phyloP scores from a whole-genome alignment of 2,329 filamentous ascomycete species.

The Teratosphaeria nubilosa region DNA sequence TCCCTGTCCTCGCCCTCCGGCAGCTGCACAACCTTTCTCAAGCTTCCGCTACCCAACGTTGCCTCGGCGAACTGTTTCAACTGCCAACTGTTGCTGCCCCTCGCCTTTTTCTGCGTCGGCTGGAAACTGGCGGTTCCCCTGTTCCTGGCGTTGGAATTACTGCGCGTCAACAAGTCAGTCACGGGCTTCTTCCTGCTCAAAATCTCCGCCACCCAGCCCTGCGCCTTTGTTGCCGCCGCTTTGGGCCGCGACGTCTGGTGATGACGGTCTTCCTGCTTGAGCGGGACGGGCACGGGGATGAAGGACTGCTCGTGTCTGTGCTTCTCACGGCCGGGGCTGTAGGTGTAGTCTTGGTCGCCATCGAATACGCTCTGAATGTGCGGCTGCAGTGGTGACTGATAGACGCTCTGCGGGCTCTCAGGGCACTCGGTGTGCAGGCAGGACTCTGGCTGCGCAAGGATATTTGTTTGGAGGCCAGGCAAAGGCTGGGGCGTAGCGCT shows the following conservation, averaged over 20 bases:
- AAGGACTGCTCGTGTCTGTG: neutral
- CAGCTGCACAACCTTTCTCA: slow-evolving; percentile 92
- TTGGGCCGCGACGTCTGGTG: slow-evolving; percentile 12
- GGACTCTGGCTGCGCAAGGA: slow-evolving; percentile 33
- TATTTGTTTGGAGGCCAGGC: slow-evolving; percentile 33
- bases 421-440: slow-evolving; percentile 18
- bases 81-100: slow-evolving; percentile 85
- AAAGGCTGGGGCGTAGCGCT: slow-evolving; percentile 27
- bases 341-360: neutral
- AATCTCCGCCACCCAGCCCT: slow-evolving; percentile 12
- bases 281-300: slow-evolving; percentile 6
- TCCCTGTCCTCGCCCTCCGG: slow-evolving; percentile 96
- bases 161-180: slow-evolving; percentile 28
- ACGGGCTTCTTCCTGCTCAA: slow-evolving; percentile 8
- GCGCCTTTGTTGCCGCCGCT: neutral
- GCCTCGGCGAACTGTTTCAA: slow-evolving; percentile 96
- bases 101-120: slow-evolving; percentile 63
- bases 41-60: slow-evolving; percentile 84
- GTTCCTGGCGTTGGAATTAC: slow-evolving; percentile 35
- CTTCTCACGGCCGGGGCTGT: neutral
- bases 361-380: slow-evolving; percentile 22
- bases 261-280: slow-evolving; percentile 13
- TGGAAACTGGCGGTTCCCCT: slow-evolving; percentile 86
- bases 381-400: slow-evolving; percentile 24
- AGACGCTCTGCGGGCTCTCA: slow-evolving; percentile 20